Base-by-base conservation (phyloP, 75 land plant species). In the Pinus tabuliformis region DNA sequence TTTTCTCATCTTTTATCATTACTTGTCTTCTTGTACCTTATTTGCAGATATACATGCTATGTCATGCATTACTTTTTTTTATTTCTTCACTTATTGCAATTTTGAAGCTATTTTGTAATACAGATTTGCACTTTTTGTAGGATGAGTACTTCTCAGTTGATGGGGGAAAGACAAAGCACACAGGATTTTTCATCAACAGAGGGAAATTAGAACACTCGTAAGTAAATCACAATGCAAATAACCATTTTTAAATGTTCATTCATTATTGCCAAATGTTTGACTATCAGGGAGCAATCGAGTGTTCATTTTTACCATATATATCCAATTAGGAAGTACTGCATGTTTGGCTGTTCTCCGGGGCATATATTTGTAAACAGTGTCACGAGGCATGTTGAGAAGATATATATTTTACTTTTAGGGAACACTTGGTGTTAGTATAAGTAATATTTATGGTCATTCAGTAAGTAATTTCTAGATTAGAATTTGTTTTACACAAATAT, bases 91-190 rank as follows among this genome's bases (percentile, higher is more conserved):
- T 26, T 26, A 26, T 45, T 45, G 52, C 52, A 49, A 49, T 49
- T 49, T 22, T 5, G 24, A 49, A 58, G 26, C 12, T 52, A 45
- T 56, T 73, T 14, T 7, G 17, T 73, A 36, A 49, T 15, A 18
- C 16, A 73, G 33, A 57, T 56, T 26, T 81, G 9, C 21, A 30
- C 62, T 45, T 11, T 82, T 73, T 81, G 61, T 81, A 97, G 99
- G 90, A 97, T 86, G 99, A 92, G 61, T 97, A 97, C 80, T 97
- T 97, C 72, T 78, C 91, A 75, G 98, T 94, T 82, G 99, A 97
- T 58, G 85, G 91, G 20, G 85, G 90, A 59, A 78, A 77, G 64
- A 77, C 81, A 21, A 88, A 88, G 75, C 93, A 91, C 74, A 83
- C 75, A 77, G 93, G 93, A 12, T 89, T 89, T 62, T 89, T 89